These are phyloP conservation scores for Blastobotrys peoriensis DNA, from an alignment of 805 yeast species.

Conservation along the genomic window DNA sequence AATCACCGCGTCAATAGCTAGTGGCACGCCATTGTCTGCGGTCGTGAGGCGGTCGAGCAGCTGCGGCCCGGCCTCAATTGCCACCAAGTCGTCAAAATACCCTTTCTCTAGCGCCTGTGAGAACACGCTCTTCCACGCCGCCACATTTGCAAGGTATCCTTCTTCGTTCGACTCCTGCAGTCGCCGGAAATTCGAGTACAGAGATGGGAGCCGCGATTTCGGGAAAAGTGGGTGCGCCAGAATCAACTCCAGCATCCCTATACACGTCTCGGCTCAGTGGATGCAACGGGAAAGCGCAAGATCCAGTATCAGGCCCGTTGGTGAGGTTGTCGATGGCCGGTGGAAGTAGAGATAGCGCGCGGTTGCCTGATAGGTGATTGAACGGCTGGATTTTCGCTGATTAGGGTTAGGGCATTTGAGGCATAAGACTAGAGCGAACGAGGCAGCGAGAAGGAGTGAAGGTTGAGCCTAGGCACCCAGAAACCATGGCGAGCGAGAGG, in stretches of 20 bases:
- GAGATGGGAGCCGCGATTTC: slow-evolving; percentile 38
- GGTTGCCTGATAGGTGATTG: no score
- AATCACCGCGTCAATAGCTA: slow-evolving; percentile 27
- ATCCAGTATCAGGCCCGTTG: background rate
- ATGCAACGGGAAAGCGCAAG: background rate
- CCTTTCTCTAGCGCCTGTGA: slow-evolving; percentile 21
- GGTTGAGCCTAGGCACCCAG: background rate
- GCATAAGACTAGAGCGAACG: no score
- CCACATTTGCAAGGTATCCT: slow-evolving; percentile 45
- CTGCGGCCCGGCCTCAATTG: slow-evolving; percentile 23
- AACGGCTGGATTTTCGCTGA: no score
- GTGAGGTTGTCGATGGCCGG: background rate
- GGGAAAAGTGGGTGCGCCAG: slow-evolving; percentile 33
- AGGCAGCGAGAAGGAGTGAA: no score
- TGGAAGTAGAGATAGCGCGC: no score
- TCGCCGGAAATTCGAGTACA: slow-evolving; percentile 43
- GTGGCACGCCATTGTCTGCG: slow-evolving; percentile 26
- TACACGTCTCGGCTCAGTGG: background rate
- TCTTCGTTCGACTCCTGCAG: slow-evolving; percentile 40
- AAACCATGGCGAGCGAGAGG: background rate
- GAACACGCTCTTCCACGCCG: slow-evolving; percentile 41
- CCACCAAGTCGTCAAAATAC: slow-evolving; percentile 27
- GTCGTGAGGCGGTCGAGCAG: slow-evolving; percentile 21
- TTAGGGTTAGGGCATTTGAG: no score
- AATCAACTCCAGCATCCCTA: slow-evolving; percentile 8